A percentile compares a stretch with the other conserved stretches of the same genome.
These are phyloP conservation scores for Diversispora epigaea DNA, from an alignment of 192 early-diverging fungal genomes.

Conservation along the genomic window DNA sequence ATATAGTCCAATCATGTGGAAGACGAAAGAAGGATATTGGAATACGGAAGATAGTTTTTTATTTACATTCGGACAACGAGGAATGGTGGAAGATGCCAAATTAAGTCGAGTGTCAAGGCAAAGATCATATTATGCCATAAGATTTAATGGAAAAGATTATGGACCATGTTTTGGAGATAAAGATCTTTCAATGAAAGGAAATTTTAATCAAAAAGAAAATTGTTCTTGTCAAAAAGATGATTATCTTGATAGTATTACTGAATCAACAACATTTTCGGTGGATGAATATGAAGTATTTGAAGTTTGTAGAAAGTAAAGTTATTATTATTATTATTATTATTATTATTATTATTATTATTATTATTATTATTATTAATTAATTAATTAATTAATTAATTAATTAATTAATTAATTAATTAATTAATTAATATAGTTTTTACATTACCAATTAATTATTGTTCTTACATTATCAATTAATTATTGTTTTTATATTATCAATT, in stretches of 20 bases:
- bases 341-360: not conserved
- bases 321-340: not conserved
- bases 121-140: slow-evolving; percentile 26
- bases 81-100: slow-evolving; percentile 16
- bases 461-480: no score
- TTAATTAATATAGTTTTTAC: no score
- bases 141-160: slow-evolving; percentile 23
- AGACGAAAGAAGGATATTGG: slow-evolving; percentile 15
- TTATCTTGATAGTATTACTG: slow-evolving; percentile 21
- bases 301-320: not conserved
- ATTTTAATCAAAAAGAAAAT: slow-evolving; percentile 20
- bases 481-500: no score
- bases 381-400: no score
- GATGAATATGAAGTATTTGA: slow-evolving; percentile 23
- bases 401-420: no score
- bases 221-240: slow-evolving; percentile 30
- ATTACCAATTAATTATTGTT: no score
- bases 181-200: slow-evolving; percentile 21
- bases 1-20: slow-evolving; percentile 21
- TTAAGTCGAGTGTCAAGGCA: slow-evolving; percentile 14
- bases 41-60: slow-evolving; percentile 32
- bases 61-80: slow-evolving; percentile 17
- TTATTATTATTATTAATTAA: not conserved
- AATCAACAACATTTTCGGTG: slow-evolving; percentile 1
- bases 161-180: slow-evolving; percentile 31